Conservation (phyloP, 208 protist species). For the Trypanosoma lewisi region DNA sequence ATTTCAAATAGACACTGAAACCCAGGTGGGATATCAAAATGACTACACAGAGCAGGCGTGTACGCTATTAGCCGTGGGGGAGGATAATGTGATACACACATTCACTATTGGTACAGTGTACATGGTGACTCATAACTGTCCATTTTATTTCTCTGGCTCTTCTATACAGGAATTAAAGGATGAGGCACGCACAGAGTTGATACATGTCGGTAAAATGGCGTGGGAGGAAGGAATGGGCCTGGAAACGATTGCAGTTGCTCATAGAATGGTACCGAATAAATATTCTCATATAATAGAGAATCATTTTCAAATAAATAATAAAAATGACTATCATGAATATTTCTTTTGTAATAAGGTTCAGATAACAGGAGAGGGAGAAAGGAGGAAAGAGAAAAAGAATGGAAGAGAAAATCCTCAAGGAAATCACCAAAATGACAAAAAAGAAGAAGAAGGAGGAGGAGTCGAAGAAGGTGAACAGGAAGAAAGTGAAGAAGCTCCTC, state of each 20-base stretch:
- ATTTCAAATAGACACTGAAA: constrained; percentile 67
- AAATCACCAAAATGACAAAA: background rate
- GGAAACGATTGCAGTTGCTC: constrained; percentile 76
- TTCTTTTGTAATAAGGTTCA: constrained; percentile 78
- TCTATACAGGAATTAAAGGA: constrained; percentile 64
- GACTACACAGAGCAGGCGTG: constrained; percentile 76
- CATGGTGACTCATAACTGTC: constrained; percentile 64
- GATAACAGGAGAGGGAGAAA: constrained; percentile 27
- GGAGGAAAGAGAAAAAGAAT: background rate
- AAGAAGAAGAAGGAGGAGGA: background rate
- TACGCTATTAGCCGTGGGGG: constrained; percentile 61
- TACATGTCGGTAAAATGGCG: constrained; percentile 71
- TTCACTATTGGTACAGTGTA: constrained; percentile 85
- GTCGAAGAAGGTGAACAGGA: background rate
- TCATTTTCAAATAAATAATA: constrained; percentile 22
- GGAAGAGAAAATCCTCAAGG: background rate
- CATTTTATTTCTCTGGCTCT: constrained; percentile 68
- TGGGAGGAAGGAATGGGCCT: constrained; percentile 80
- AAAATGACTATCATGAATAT: constrained; percentile 53
- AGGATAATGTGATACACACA: constrained; percentile 59
- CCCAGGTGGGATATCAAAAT: constrained; percentile 44
- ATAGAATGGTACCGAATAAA: constrained; percentile 70
- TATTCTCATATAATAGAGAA: constrained; percentile 53
- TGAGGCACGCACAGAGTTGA: constrained; percentile 61
- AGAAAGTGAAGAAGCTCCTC: constrained; percentile 15